Evolutionary conservation across 345 rosid species (phyloP).

Genomic region (Gossypium turneri): DNA sequence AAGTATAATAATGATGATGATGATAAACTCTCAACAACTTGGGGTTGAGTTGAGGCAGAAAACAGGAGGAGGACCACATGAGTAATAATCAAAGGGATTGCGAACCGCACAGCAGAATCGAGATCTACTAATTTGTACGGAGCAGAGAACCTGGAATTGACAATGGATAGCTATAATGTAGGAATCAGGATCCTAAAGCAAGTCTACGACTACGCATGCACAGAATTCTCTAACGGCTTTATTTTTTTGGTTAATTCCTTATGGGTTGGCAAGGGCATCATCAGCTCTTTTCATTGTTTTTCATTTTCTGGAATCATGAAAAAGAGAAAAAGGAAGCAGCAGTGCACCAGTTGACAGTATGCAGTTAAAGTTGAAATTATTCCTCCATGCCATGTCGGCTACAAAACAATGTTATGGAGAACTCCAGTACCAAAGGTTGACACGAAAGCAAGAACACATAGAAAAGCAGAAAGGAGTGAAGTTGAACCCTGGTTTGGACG

Average conservation of each 20-base stretch:
- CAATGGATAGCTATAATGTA: neutral
- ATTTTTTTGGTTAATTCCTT: too few species aligned
- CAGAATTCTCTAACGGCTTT: neutral
- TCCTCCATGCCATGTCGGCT: neutral
- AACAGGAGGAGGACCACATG: neutral
- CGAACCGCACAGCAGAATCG: slow-evolving; percentile 10
- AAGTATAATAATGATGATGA: too few species aligned
- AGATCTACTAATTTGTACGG: slow-evolving; percentile 9
- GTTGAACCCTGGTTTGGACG: slow-evolving; percentile 4
- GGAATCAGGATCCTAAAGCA: neutral
- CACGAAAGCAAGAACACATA: neutral
- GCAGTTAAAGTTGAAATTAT: neutral
- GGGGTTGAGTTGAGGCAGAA: too few species aligned
- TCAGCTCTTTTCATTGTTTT: neutral
- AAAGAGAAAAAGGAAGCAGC: neutral
- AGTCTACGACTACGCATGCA: neutral
- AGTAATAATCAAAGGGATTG: neutral
- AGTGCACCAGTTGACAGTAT: neutral
- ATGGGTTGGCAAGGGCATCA: neutral
- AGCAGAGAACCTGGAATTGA: neutral
- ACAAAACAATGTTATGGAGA: neutral
- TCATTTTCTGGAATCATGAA: slow-evolving; percentile 4
- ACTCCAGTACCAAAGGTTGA: neutral
- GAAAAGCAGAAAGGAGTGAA: neutral
- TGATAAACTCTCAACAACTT: too few species aligned